These are phyloP conservation scores for Calocybe indica DNA, from an alignment of 768 basidiomycete species.

Conservation along the genomic window DNA sequence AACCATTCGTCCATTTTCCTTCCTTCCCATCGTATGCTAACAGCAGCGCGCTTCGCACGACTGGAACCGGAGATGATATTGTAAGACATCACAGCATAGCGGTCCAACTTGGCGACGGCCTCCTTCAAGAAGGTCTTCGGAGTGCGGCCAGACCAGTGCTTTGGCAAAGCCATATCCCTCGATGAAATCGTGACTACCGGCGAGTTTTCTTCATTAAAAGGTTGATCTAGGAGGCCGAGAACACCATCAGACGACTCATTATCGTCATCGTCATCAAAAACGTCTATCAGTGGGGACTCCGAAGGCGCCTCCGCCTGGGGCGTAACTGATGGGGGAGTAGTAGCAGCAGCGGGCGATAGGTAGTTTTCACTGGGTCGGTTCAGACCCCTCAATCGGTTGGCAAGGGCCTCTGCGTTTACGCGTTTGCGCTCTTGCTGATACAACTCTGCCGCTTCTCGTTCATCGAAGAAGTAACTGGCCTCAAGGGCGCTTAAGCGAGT, in stretches of 20 bases:
- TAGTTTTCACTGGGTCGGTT: not conserved
- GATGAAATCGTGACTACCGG: slow-evolving; percentile 47
- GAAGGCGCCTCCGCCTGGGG: not conserved
- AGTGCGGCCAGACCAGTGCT: slow-evolving; percentile 76
- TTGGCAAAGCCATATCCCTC: slow-evolving; percentile 76
- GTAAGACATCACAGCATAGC: slow-evolving; percentile 72
- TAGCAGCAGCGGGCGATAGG: not conserved
- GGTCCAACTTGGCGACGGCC: slow-evolving; percentile 59
- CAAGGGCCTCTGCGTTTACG: slow-evolving; percentile 36
- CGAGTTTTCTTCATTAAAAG: slow-evolving; percentile 39
- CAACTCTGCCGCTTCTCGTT: slow-evolving; percentile 53
- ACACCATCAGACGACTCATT: slow-evolving; percentile 64
- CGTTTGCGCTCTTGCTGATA: slow-evolving; percentile 52
- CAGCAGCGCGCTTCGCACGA: slow-evolving; percentile 66
- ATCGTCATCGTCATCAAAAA: slow-evolving; percentile 49
- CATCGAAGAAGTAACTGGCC: slow-evolving; percentile 66
- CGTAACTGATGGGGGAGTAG: not conserved
- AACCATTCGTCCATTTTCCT: slow-evolving; percentile 56
- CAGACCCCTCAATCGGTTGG: slow-evolving; percentile 30
- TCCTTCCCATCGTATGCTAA: slow-evolving; percentile 71
- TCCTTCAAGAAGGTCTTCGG: slow-evolving; percentile 73
- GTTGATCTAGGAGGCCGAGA: slow-evolving; percentile 45
- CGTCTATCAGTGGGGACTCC: slow-evolving; percentile 19
- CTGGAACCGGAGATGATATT: slow-evolving; percentile 58
- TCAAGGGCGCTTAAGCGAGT: slow-evolving; percentile 40